Evolutionary conservation across 768 basidiomycete species (phyloP).

Genomic region (Suillus occidentalis): DNA sequence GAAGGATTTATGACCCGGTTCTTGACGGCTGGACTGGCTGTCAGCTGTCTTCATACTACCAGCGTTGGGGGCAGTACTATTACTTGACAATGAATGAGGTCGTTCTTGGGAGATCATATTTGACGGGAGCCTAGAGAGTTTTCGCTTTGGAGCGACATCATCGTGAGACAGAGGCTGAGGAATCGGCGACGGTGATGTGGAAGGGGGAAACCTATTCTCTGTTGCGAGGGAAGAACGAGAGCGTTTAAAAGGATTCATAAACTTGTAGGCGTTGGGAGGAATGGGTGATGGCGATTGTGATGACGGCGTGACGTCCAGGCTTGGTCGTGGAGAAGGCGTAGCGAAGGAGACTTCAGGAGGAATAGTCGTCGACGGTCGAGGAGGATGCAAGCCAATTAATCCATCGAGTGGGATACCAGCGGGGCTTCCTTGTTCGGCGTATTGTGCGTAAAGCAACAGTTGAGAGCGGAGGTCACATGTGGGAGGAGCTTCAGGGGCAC

Average conservation of each 20-base stretch:
- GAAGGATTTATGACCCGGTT: slow-evolving; percentile 34
- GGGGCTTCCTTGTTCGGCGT: slow-evolving; percentile 67
- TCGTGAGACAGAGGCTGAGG: slow-evolving; percentile 25
- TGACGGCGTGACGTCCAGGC: slow-evolving; percentile 43
- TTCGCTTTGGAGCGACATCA: slow-evolving; percentile 24
- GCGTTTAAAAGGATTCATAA: slow-evolving; percentile 63
- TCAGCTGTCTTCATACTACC: slow-evolving; percentile 57
- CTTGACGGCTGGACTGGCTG: slow-evolving; percentile 43
- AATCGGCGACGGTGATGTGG: slow-evolving; percentile 30
- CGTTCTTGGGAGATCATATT: slow-evolving; percentile 43
- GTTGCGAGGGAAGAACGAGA: slow-evolving; percentile 59
- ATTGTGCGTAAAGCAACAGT: slow-evolving; percentile 75
- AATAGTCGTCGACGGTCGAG: slow-evolving; percentile 37
- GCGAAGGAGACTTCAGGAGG: slow-evolving; percentile 59
- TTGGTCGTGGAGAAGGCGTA: slow-evolving; percentile 47
- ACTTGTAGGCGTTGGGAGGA: slow-evolving; percentile 62
- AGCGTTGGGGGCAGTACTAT: slow-evolving; percentile 51
- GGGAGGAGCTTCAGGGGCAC: slow-evolving; percentile 68
- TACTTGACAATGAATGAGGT: slow-evolving; percentile 60
- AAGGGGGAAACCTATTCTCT: slow-evolving; percentile 35
- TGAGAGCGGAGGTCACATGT: slow-evolving; percentile 83
- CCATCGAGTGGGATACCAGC: slow-evolving; percentile 56
- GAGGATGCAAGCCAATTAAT: slow-evolving; percentile 18
- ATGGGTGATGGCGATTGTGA: slow-evolving; percentile 30
- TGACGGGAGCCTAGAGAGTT: slow-evolving; percentile 37